Percentiles rank a stretch among this genome's conserved stretches.
Evolutionary conservation across 2,329 filamentous ascomycete species (phyloP).

Genomic region (Venturiaceae sp.): DNA sequence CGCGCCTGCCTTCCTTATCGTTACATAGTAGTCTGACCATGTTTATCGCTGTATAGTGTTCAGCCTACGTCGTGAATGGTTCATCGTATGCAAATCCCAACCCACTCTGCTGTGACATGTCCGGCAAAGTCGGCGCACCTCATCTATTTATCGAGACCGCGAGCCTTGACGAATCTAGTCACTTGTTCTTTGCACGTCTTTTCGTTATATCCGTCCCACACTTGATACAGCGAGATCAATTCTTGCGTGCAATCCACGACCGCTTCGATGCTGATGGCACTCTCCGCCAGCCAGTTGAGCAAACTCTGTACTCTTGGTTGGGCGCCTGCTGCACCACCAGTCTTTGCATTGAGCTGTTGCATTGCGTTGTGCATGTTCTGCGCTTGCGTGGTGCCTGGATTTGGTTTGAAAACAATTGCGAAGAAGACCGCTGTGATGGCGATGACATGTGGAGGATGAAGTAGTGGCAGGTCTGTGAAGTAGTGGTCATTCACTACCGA

Average conservation of each 20-base stretch:
- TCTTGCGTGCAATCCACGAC: slow-evolving; percentile 88
- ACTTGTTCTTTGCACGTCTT: slow-evolving; percentile 56
- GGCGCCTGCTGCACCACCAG: not conserved
- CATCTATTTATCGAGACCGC: slow-evolving; percentile 43
- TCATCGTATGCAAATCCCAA: not conserved
- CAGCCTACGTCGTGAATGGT: not conserved
- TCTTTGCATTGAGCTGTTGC: slow-evolving; percentile 2
- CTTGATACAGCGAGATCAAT: slow-evolving; percentile 79
- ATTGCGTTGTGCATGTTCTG: slow-evolving; percentile 6
- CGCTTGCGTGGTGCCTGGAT: slow-evolving; percentile 29
- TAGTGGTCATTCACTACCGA: slow-evolving; percentile 87
- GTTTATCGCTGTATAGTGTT: not conserved
- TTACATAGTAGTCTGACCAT: not conserved
- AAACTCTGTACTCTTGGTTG: slow-evolving; percentile 51
- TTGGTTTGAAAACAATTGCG: slow-evolving; percentile 70
- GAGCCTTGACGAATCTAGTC: slow-evolving; percentile 50
- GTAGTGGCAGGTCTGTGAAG: slow-evolving; percentile 80
- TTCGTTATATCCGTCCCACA: slow-evolving; percentile 57
- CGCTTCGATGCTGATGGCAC: slow-evolving; percentile 71
- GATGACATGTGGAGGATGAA: slow-evolving; percentile 78
- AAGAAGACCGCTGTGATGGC: slow-evolving; percentile 81
- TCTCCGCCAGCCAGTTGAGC: slow-evolving; percentile 76
- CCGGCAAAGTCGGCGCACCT: not conserved
- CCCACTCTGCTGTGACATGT: not conserved
- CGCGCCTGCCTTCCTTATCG: not conserved